These are phyloP conservation scores for Dichomitus squalens DNA, from an alignment of 1,284 basidiomycete species.

Conservation along the genomic window DNA sequence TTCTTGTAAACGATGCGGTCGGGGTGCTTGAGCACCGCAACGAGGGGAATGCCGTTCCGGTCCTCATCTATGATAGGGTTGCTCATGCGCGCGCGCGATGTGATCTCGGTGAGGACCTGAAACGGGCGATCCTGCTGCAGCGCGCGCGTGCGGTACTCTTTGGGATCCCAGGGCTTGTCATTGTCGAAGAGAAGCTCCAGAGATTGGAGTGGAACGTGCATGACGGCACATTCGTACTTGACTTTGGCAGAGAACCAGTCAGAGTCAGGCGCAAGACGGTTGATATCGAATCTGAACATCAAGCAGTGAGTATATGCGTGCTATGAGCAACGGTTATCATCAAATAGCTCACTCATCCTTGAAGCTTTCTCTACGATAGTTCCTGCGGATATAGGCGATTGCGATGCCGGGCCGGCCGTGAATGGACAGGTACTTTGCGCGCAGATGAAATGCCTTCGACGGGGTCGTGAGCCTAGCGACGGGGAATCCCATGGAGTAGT, in stretches of 20 bases:
- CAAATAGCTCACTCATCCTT: conserved; percentile 5
- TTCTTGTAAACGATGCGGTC: conserved; percentile 51
- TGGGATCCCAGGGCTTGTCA: conserved; percentile 41
- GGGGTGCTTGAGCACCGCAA: conserved; percentile 47
- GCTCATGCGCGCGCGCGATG: conserved; percentile 43
- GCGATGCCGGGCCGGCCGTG: conserved; percentile 53
- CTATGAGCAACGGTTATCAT: conserved; percentile 3
- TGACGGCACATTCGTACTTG: conserved; percentile 51
- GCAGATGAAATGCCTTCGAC: conserved; percentile 57
- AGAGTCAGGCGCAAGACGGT: conserved; percentile 21
- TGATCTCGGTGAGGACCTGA: conserved; percentile 40
- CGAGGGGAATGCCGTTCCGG: conserved; percentile 40
- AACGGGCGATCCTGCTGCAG: conserved; percentile 43
- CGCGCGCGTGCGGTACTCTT: conserved; percentile 41
- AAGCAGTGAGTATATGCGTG: conserved; percentile 34
- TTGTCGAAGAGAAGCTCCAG: conserved; percentile 57
- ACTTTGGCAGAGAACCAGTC: conserved; percentile 28
- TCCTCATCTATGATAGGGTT: conserved; percentile 47
- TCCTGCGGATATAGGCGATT: conserved; percentile 52
- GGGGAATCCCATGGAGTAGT: conserved; percentile 44
- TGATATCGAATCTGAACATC: conserved; percentile 42
- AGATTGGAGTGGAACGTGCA: conserved; percentile 49
- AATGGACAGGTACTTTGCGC: conserved; percentile 64
- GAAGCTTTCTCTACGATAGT: conserved; percentile 20
- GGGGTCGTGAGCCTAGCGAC: conserved; percentile 51